Base-by-base conservation (phyloP, 306 rosid genomes). In the Dryas octopetala region DNA sequence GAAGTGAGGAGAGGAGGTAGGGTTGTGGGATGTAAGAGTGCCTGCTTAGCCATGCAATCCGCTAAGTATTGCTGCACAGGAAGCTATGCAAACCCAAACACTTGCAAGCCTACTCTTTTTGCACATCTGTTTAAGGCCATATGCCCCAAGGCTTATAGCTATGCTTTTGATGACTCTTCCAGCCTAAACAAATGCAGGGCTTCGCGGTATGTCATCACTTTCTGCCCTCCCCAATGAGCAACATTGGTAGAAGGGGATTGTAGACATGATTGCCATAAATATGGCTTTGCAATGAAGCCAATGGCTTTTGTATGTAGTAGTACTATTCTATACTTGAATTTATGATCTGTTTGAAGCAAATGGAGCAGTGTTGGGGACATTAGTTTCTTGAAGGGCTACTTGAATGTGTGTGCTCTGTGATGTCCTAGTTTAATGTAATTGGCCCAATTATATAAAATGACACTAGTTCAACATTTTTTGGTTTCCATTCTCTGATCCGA, bases 61-160 rank as follows among this genome's bases (percentile, higher is more conserved):
- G 97, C 98, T 5, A 94, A 86, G 80, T 94, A 94, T 59, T 94
- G 98, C 76, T 94, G 98, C 84, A 94, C 98, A 2, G 98, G 98
- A 19, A 68, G 64, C 67, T 94, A 82, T 78, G 76, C 97, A 15
- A 90, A 90, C 70, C 98, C 95, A 0, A 87, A 87, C 23, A 82
- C 86, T 76, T 94, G 98, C 90, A 88, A 89, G 78, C 98, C 98
- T 5, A 94, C 97, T 3, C 86, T 94, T 40, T 94, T 87, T 82
- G 91, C 98, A 1, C 85, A 91, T 32, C 85, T 94, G 4, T 94
- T 94, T 70, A 94, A 94, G 86, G 97, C 98, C 45, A 91, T 94
- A n/a, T 94, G 98, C 68, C 98, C 98, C 7, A 94, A 88, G 89
- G 98, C 98, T 80, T 94, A 91, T 74, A 94, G 97, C 77, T 94